Conservation (phyloP, 73 alveolate species). For the Symbiodinium natans region DNA sequence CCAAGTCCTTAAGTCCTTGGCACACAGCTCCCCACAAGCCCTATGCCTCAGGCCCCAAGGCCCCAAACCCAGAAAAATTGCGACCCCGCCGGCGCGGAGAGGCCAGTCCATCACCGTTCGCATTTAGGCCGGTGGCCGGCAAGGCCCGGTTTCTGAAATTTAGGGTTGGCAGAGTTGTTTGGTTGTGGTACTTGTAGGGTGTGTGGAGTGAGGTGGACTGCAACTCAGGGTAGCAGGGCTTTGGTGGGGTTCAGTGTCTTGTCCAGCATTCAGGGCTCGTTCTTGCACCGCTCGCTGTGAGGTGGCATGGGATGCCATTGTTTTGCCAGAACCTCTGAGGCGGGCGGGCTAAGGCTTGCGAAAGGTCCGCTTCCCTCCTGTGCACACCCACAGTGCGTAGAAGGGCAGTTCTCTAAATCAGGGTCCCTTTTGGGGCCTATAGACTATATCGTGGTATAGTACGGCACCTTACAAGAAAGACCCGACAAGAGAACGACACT, state of each 20-base stretch:
- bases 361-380: background rate
- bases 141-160: background rate
- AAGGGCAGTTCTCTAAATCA: too few species aligned
- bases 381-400: background rate
- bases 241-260: background rate
- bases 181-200: too few species aligned
- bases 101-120: slow-evolving; percentile 6
- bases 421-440: too few species aligned
- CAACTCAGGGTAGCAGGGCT: background rate
- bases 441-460: too few species aligned
- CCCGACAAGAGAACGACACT: too few species aligned
- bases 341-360: background rate
- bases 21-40: background rate
- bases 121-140: background rate
- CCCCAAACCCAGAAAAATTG: background rate
- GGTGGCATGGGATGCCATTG: background rate
- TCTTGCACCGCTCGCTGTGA: too few species aligned
- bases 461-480: too few species aligned
- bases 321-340: background rate
- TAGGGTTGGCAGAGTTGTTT: too few species aligned
- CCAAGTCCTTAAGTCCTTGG: too few species aligned
- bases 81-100: too few species aligned
- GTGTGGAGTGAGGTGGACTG: too few species aligned
- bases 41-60: background rate
- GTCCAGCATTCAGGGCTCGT: too few species aligned